Conservation (phyloP, 179 eudicot species). For the Pouteria campechiana region DNA sequence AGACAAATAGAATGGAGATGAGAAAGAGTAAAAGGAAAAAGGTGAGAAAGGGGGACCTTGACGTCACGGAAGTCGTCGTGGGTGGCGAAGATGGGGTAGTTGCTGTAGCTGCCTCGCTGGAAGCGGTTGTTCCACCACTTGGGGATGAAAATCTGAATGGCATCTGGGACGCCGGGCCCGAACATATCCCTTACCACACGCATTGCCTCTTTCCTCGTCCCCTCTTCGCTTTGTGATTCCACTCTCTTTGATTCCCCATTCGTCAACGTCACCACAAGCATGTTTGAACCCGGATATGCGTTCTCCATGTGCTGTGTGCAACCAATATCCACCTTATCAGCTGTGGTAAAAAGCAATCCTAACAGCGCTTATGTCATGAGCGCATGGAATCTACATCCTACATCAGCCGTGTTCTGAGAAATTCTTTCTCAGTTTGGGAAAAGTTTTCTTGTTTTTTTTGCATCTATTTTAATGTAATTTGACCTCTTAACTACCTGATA, state of each 20-base stretch:
- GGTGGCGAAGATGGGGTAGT: constrained; percentile 59
- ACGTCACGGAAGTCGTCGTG: constrained; percentile 43
- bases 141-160: constrained; percentile 67
- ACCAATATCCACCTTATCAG: too few relatives aligned
- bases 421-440: too few relatives aligned
- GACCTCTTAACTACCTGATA: too few relatives aligned
- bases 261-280: constrained; percentile 81
- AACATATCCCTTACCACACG: constrained; percentile 72
- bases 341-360: too few relatives aligned
- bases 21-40: background rate
- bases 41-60: constrained; percentile 29
- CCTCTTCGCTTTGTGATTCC: constrained; percentile 66
- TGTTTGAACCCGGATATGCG: constrained; percentile 83
- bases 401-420: too few relatives aligned
- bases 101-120: constrained; percentile 84
- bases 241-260: constrained; percentile 79
- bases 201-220: constrained; percentile 82
- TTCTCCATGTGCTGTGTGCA: constrained; percentile 86
- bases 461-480: too few relatives aligned
- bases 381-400: too few relatives aligned
- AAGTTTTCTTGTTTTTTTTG: too few relatives aligned
- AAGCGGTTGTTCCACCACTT: constrained; percentile 87
- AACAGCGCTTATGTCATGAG: too few relatives aligned
- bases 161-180: constrained; percentile 71
- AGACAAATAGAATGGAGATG: too few relatives aligned